phyloP scores from a whole-genome alignment of 176 grass and related monocot genomes.

The barley (Hordeum vulgare) region MorexV3_pseudomolecules_assembly NC_058518.1:283243205-283243704 shows the following conservation, averaged over 20 bases:
- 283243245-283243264: slow-evolving; percentile 63
- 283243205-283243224: slow-evolving; percentile 97
- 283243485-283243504: slow-evolving; percentile 91
- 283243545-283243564: slow-evolving; percentile 86
- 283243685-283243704: slow-evolving; percentile 99
- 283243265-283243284: slow-evolving; percentile 14
- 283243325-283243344: slow-evolving; percentile 94
- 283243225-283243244: slow-evolving; percentile 89
- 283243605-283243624: slow-evolving; percentile 16
- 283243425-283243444: slow-evolving; percentile 1
- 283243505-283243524: slow-evolving; percentile 68
- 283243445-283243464: slow-evolving; percentile 38
- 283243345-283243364: slow-evolving; percentile 86
- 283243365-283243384: slow-evolving; percentile 98
- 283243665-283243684: slow-evolving; percentile 90
- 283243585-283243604: slow-evolving; percentile 4
- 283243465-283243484: slow-evolving; percentile 89
- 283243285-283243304: slow-evolving; percentile 23
- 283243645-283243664: slow-evolving; percentile 85
- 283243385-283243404: slow-evolving; percentile 93
- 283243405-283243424: slow-evolving; percentile 21
- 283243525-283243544: slow-evolving; percentile 96
- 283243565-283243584: not conserved
- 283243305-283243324: slow-evolving; percentile 39
- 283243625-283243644: slow-evolving; percentile 97